These are phyloP conservation scores for Fusarium pseudoanthophilum DNA, from an alignment of 2,329 filamentous ascomycete species.

Conservation along the genomic window DNA sequence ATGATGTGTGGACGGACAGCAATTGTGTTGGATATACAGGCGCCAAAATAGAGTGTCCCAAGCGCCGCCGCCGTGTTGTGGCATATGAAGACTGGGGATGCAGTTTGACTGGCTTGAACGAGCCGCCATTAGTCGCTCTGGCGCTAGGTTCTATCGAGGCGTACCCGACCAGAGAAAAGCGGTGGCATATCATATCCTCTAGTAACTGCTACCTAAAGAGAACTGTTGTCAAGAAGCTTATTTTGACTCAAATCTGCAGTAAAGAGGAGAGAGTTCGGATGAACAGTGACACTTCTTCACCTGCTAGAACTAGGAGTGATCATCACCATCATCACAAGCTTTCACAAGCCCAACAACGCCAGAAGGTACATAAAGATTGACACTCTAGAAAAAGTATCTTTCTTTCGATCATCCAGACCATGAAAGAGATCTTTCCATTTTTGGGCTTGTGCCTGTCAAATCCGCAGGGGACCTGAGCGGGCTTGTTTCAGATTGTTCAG, in stretches of 20 bases:
- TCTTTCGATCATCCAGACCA: conserved; percentile 5
- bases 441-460: conserved; percentile 18
- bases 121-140: conserved; percentile 20
- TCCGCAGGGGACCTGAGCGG: neutral
- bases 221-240: neutral
- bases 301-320: conserved; percentile 19
- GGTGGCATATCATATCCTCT: neutral
- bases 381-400: neutral
- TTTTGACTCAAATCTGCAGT: neutral
- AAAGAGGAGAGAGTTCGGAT: conserved; percentile 10
- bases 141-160: neutral
- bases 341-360: conserved; percentile 2
- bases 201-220: neutral
- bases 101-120: conserved; percentile 37
- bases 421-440: conserved; percentile 20
- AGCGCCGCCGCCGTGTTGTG: conserved; percentile 35
- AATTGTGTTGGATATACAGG: conserved; percentile 20
- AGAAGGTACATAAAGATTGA: neutral
- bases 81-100: conserved; percentile 21
- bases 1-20: conserved; percentile 8
- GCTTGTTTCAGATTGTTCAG: conserved; percentile 39
- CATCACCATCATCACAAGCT: conserved; percentile 7
- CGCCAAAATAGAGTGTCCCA: conserved; percentile 26
- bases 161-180: neutral
- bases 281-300: neutral